A percentile compares a stretch with the other conserved stretches of the same genome.
These are phyloP conservation scores for Staphylotrichum longicolle DNA, from an alignment of 495 filamentous ascomycete species.

Conservation along the genomic window DNA sequence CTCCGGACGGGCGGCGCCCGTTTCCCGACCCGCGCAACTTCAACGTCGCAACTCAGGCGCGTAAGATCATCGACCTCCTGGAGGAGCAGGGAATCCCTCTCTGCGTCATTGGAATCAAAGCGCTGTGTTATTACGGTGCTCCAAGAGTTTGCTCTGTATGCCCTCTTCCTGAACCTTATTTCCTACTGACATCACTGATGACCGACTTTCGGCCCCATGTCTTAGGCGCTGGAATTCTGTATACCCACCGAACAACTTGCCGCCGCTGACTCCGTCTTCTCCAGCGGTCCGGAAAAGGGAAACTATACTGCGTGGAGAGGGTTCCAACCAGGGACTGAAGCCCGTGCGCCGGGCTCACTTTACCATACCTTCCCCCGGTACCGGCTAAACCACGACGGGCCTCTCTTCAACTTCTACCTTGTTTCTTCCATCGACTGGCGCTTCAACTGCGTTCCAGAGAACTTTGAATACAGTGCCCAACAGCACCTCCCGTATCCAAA, in stretches of 20 bases:
- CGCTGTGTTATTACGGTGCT: conserved; percentile 4
- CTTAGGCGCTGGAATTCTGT: conserved; percentile 1
- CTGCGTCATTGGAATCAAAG: conserved; percentile 3
- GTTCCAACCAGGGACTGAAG: background rate
- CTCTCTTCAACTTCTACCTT: background rate
- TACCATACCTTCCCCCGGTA: conserved; percentile 5
- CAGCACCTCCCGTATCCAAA: background rate
- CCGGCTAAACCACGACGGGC: background rate
- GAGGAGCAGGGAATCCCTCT: background rate
- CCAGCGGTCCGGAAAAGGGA: background rate
- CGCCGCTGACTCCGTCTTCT: background rate
- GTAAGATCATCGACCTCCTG: background rate
- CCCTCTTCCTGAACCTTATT: background rate
- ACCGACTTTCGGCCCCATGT: background rate
- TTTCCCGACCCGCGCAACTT: background rate
- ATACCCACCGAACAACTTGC: background rate
- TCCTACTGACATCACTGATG: too few relatives aligned
- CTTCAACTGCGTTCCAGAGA: background rate
- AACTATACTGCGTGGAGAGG: background rate
- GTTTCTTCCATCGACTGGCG: background rate
- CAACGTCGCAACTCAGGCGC: background rate
- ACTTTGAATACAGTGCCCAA: conserved; percentile 7
- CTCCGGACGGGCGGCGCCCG: background rate
- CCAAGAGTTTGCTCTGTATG: background rate
- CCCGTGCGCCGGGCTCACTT: background rate